phyloP scores from a whole-genome alignment of 2,329 filamentous ascomycete genomes.

The Exserohilum turcica region DNA sequence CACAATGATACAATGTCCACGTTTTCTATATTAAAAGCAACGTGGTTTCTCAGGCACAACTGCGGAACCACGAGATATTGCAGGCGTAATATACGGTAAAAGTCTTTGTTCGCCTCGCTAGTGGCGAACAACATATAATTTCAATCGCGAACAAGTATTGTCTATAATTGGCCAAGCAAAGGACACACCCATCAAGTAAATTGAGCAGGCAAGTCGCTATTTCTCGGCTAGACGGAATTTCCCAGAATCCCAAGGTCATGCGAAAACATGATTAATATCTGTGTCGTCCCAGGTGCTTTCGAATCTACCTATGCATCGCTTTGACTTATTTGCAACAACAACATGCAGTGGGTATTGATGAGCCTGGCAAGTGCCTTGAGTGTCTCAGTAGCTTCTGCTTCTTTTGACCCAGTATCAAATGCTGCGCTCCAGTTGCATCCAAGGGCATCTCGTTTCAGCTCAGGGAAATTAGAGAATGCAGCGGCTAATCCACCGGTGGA shows the following conservation, averaged over 20 bases:
- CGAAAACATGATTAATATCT: conserved; percentile 17
- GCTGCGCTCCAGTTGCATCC: conserved; percentile 6
- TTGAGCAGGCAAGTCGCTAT: conserved; percentile 9
- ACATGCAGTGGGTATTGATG: conserved; percentile 29
- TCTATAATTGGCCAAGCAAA: conserved; percentile 13
- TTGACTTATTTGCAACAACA: background rate
- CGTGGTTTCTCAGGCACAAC: conserved; percentile 3
- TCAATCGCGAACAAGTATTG: conserved; percentile 15
- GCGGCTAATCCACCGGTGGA: conserved; percentile 7
- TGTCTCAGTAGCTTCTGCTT: conserved; percentile 23
- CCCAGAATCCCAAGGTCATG: conserved; percentile 3
- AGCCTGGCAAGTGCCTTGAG: conserved; percentile 21
- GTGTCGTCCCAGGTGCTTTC: background rate
- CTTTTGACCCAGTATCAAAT: conserved; percentile 11
- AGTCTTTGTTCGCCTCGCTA: conserved; percentile 16
- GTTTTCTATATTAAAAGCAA: conserved; percentile 31
- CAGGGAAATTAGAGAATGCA: background rate
- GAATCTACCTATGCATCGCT: background rate
- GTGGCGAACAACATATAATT: conserved; percentile 10
- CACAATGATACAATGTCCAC: conserved; percentile 10
- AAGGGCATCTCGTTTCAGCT: background rate
- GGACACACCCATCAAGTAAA: conserved; percentile 18
- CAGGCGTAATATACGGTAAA: conserved; percentile 7
- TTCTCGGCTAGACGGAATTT: conserved; percentile 1
- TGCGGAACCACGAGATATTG: conserved; percentile 14